These are phyloP conservation scores for Fusarium liriodendri DNA, from an alignment of 2,329 filamentous ascomycete genomes.

Conservation along the genomic window DNA sequence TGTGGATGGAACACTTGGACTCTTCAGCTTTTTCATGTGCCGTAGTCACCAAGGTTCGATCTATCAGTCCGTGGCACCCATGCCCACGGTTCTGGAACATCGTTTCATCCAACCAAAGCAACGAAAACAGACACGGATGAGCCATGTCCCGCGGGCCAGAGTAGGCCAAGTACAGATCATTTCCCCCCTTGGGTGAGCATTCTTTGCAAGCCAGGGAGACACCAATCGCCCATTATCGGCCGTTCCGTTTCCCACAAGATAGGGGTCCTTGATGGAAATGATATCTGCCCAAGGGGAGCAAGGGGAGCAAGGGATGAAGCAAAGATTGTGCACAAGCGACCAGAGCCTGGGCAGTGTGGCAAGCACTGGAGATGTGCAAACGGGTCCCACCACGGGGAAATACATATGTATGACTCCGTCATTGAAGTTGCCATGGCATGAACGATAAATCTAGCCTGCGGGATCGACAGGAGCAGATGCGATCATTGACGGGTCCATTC, in stretches of 20 bases:
- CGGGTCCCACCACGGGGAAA: conserved; percentile 16
- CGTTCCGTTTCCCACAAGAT: conserved; percentile 12
- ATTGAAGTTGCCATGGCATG: conserved; percentile 12
- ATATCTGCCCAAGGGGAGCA: neutral
- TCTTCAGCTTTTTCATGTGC: conserved; percentile 29
- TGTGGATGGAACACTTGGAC: conserved; percentile 6
- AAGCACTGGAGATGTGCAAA: conserved; percentile 4
- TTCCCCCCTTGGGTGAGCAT: conserved; percentile 21
- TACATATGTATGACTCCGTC: conserved; percentile 21
- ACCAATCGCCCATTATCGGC: conserved; percentile 10
- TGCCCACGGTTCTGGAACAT: conserved; percentile 34
- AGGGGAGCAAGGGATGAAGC: conserved; percentile 4
- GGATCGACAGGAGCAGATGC: conserved; percentile 40
- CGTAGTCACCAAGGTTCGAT: conserved; percentile 25
- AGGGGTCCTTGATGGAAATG: neutral
- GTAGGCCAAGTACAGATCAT: conserved; percentile 20
- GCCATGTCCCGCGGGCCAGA: conserved; percentile 12
- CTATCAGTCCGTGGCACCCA: conserved; percentile 42
- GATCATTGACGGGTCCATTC: conserved; percentile 30
- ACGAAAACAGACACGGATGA: conserved; percentile 17
- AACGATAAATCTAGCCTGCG: conserved; percentile 16
- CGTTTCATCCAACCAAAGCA: conserved; percentile 24
- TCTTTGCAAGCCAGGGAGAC: conserved; percentile 10
- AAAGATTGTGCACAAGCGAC: neutral
- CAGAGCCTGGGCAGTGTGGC: conserved; percentile 12